phyloP scores from a whole-genome alignment of 768 basidiomycete genomes.

The Podaxis sp. region DNA sequence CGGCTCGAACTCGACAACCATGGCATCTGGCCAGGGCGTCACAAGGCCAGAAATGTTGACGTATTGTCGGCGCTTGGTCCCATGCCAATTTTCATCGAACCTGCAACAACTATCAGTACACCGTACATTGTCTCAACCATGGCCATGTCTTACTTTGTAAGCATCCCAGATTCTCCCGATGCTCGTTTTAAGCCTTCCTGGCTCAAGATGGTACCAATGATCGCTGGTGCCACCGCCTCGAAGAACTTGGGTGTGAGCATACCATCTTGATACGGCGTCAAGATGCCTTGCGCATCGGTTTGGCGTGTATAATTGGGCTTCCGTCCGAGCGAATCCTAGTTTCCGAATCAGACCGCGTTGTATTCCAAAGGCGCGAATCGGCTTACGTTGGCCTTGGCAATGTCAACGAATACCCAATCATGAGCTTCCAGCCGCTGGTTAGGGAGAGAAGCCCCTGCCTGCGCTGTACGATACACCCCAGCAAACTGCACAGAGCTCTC shows the following conservation, averaged over 20 bases:
- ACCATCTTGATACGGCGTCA: conserved; percentile 16
- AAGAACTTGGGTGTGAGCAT: conserved; percentile 38
- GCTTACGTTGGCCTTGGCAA: conserved; percentile 35
- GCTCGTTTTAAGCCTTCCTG: conserved; percentile 39
- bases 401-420: conserved; percentile 33
- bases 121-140: background rate
- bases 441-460: conserved; percentile 25
- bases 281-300: conserved; percentile 24
- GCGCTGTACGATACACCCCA: conserved; percentile 40
- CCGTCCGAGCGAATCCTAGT: conserved; percentile 1
- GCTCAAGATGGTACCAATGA: conserved; percentile 44
- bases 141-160: conserved; percentile 31
- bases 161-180: conserved; percentile 34
- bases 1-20: conserved; percentile 32
- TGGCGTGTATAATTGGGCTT: conserved; percentile 22
- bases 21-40: conserved; percentile 42
- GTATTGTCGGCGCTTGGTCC: conserved; percentile 29
- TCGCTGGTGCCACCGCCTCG: conserved; percentile 38
- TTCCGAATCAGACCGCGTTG: background rate
- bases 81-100: conserved; percentile 35
- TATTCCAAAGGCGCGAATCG: no score
- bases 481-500: conserved; percentile 27
- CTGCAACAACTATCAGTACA: conserved; percentile 16
- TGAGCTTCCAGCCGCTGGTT: conserved; percentile 21
- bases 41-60: conserved; percentile 34